Conservation (phyloP, 208 protist genomes). For the Trypanosoma boissoni region DNA sequence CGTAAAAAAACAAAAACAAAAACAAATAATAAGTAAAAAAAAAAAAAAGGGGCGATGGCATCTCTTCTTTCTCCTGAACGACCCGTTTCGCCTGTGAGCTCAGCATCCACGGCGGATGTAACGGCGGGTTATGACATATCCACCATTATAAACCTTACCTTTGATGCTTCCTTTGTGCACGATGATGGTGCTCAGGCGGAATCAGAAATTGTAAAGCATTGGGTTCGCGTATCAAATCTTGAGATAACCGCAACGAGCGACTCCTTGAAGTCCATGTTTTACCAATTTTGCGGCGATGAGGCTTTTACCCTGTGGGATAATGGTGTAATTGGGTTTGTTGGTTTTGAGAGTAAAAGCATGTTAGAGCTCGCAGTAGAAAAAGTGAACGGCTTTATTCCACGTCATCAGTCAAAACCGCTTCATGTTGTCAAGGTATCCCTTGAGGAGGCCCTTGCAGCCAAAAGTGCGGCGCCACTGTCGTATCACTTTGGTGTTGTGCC, state of each 20-base stretch:
- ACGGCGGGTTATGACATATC: slow-evolving; percentile 73
- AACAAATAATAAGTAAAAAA: too few species aligned
- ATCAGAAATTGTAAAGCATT: slow-evolving; percentile 36
- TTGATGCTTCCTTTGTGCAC: slow-evolving; percentile 26
- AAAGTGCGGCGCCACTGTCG: slow-evolving; percentile 9
- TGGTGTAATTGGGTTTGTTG: slow-evolving; percentile 60
- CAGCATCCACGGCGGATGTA: slow-evolving; percentile 55
- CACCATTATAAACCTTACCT: slow-evolving; percentile 35
- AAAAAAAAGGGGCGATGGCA: too few species aligned
- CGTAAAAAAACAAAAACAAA: too few species aligned
- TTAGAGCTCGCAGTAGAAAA: slow-evolving; percentile 62
- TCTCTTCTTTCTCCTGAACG: slow-evolving; percentile 5
- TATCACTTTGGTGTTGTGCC: slow-evolving; percentile 14
- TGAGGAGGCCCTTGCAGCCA: slow-evolving; percentile 54
- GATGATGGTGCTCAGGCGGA: slow-evolving; percentile 19
- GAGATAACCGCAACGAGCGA: slow-evolving; percentile 46
- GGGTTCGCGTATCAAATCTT: slow-evolving; percentile 62
- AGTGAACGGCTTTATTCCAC: slow-evolving; percentile 83
- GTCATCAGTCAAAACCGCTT: slow-evolving; percentile 62
- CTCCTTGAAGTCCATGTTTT: slow-evolving; percentile 73
- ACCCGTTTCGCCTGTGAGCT: slow-evolving; percentile 35
- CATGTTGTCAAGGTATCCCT: slow-evolving; percentile 34
- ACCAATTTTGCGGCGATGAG: slow-evolving; percentile 81
- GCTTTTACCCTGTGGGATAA: slow-evolving; percentile 55
- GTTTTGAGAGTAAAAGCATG: slow-evolving; percentile 71